Evolutionary conservation across 768 basidiomycete genomes (phyloP), one percentile per base, ranked within the genome.

Genomic region (Mycena floridula): DNA sequence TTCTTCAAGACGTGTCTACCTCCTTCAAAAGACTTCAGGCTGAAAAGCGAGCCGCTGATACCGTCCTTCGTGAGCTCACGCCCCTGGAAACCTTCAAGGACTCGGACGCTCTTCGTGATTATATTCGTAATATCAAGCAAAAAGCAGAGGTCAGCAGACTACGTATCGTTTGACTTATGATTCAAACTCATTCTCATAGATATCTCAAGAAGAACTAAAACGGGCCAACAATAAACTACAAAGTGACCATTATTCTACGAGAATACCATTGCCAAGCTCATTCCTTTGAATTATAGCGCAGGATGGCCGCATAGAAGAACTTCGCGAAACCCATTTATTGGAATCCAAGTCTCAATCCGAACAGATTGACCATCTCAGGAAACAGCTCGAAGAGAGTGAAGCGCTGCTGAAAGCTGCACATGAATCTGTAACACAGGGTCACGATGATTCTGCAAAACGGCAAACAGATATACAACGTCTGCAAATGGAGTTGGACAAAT

Each of bases 281-380:
- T 42, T 23, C 40, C 18, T 40, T 25, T 35, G 13, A 40, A 41
- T 11, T 42, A 30, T 52, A 95, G 92, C 81, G 12, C 90, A 95
- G 66, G 89, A 89, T 44, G 81, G 80, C 42, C 85, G 85, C 7
- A 72, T 91, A 9, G 85, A 88, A 51, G 92, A 96, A 58, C 67
- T 97, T 0, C 81, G 81, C 26, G 88, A 92, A 50, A 89, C 80
- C 6, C 93, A 95, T 57, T 75, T 72, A 12, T 69, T 89, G 7
- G 92, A 95, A 63, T 79, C 78, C 11, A 61, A 73, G n/a, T 93
- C 91, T 12, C 87, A 86, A 50, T 79, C 76, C 3, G 77, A 83
- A 30, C 81, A 86, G 49, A 79, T 91, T 36, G 79, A 84, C 50
- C 74, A 74, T 28, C 69, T 96, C 28, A 77, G 74, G 28, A 70